A percentile compares a stretch with the other conserved stretches of the same genome.
Evolutionary conservation across 78 protist genomes (phyloP).

Genomic region (Cavenderia fasciculata): DNA sequence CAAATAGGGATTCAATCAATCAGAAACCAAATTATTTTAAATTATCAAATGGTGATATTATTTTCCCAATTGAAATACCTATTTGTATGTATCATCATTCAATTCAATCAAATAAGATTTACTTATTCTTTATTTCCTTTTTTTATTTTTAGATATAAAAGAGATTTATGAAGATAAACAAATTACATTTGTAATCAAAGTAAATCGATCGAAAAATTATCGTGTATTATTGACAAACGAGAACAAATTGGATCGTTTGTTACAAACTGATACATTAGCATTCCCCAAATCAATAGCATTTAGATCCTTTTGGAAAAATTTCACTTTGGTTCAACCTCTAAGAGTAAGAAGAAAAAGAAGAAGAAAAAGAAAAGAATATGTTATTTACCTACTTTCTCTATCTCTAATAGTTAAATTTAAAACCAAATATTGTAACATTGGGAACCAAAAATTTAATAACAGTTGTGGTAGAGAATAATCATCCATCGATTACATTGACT

Average conservation of each 20-base stretch:
- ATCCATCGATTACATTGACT: neutral
- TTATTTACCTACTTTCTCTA: no score
- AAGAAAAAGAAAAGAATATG: no score
- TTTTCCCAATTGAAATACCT: constrained; percentile 67
- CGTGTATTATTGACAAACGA: neutral
- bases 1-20: constrained; percentile 18
- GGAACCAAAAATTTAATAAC: constrained; percentile 15
- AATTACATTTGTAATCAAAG: constrained; percentile 40
- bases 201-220: constrained; percentile 39
- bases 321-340: constrained; percentile 52
- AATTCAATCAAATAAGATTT: neutral
- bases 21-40: constrained; percentile 71
- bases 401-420: neutral
- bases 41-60: constrained; percentile 72
- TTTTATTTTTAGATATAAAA: constrained; percentile 26
- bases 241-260: constrained; percentile 30
- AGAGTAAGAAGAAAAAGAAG: no score
- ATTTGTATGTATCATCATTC: constrained; percentile 45
- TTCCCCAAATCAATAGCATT: neutral
- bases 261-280: neutral
- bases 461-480: constrained; percentile 29
- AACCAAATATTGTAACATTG: neutral
- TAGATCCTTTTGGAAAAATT: constrained; percentile 17
- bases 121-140: neutral
- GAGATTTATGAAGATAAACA: constrained; percentile 69